A percentile compares a stretch with the other conserved stretches of the same genome.
Conservation (phyloP, 2,329 filamentous ascomycete species). For the Hymenoscyphus albidus region DNA sequence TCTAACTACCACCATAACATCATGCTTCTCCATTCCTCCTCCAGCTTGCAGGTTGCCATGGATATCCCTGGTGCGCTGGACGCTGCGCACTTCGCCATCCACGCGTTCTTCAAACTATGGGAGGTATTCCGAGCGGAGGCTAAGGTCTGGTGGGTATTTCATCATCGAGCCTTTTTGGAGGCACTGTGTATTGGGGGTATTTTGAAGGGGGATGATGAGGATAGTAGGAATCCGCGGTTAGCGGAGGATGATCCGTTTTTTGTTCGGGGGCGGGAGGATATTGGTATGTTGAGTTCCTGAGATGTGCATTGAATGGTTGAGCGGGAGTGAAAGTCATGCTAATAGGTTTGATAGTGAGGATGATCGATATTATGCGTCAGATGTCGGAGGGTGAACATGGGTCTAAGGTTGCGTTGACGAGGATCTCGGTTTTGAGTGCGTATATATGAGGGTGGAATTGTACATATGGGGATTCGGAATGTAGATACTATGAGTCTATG, state of each 20-base stretch:
- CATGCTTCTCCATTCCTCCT: slow-evolving; percentile 72
- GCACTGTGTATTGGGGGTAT: slow-evolving; percentile 64
- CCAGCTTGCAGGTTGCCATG: slow-evolving; percentile 57
- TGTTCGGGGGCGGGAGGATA: slow-evolving; percentile 56
- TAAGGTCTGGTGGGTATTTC: slow-evolving; percentile 80
- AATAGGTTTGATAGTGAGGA: slow-evolving; percentile 42
- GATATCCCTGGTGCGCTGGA: slow-evolving; percentile 69
- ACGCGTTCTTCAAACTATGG: slow-evolving; percentile 71
- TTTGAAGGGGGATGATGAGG: slow-evolving; percentile 45
- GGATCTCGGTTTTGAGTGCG: slow-evolving; percentile 55
- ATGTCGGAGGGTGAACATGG: slow-evolving; percentile 54
- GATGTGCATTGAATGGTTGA: neutral
- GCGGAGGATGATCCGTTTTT: slow-evolving; percentile 53
- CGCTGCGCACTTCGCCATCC: slow-evolving; percentile 71
- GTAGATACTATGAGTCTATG: no score
- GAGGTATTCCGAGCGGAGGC: slow-evolving; percentile 66
- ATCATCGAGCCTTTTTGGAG: slow-evolving; percentile 76
- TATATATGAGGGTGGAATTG: slow-evolving; percentile 30
- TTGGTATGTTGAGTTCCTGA: slow-evolving; percentile 46
- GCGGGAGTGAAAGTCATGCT: neutral
- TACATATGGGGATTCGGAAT: no score
- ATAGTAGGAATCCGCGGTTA: slow-evolving; percentile 16
- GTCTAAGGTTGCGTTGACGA: slow-evolving; percentile 55
- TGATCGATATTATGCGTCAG: slow-evolving; percentile 60
- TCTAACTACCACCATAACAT: slow-evolving; percentile 81